Conservation (phyloP, 768 basidiomycete genomes). For the Mycena indigotica region DNA sequence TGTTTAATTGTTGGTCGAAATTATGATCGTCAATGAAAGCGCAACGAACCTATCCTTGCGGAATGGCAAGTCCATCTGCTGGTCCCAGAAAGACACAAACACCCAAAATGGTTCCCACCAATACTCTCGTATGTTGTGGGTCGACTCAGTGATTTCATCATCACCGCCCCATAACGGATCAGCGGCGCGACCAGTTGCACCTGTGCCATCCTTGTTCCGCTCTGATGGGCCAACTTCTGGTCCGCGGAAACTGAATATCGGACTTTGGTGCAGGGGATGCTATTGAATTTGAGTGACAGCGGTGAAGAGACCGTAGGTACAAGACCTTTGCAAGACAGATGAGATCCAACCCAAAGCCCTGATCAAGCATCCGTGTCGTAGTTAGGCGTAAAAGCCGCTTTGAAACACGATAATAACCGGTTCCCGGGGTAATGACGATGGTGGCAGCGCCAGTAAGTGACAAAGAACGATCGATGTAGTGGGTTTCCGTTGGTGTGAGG, state of each 20-base stretch:
- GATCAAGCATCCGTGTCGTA: conserved; percentile 90
- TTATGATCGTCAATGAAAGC: not conserved
- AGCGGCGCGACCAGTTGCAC: conserved; percentile 37
- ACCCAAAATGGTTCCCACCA: conserved; percentile 95
- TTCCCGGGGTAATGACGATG: conserved; percentile 89
- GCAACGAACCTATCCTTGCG: conserved; percentile 66
- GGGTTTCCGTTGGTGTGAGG: conserved; percentile 89
- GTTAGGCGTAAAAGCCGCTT: conserved; percentile 89
- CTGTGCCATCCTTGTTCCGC: conserved; percentile 44
- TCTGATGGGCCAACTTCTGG: conserved; percentile 48
- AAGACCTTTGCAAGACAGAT: conserved; percentile 76
- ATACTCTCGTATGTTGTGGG: conserved; percentile 55
- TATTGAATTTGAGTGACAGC: not conserved
- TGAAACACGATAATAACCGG: conserved; percentile 90
- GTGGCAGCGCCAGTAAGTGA: conserved; percentile 85
- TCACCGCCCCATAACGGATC: conserved; percentile 81
- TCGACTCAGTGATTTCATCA: conserved; percentile 41
- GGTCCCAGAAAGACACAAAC: conserved; percentile 82
- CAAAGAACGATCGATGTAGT: conserved; percentile 93
- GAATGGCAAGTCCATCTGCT: conserved; percentile 83
- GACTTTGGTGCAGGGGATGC: conserved; percentile 89
- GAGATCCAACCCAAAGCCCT: conserved; percentile 88
- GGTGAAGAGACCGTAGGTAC: not conserved
- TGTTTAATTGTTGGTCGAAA: conserved; percentile 31
- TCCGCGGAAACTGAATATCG: conserved; percentile 87